Conservation (phyloP, 148 eudicot species). For the Suaeda aralocaspica region DNA sequence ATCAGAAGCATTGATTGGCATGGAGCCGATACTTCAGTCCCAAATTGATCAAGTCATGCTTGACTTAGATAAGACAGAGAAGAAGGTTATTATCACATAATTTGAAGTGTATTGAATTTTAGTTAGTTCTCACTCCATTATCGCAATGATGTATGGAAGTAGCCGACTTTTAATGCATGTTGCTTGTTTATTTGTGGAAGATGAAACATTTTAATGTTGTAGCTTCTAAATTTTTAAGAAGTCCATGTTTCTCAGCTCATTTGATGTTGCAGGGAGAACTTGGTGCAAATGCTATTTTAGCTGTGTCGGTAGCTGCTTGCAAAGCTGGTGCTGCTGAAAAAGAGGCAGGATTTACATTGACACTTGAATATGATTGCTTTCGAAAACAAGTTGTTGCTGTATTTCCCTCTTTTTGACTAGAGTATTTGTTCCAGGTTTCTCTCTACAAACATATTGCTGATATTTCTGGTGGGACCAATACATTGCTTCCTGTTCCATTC, state of each 20-base stretch:
- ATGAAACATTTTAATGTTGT: background rate
- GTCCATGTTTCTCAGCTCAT: slow-evolving; percentile 7
- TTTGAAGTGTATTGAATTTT: slow-evolving; percentile 1
- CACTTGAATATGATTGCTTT: slow-evolving; percentile 12
- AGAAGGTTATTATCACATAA: slow-evolving; percentile 54
- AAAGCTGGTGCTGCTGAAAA: slow-evolving; percentile 98
- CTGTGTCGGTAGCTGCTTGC: slow-evolving; percentile 98
- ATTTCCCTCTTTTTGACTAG: slow-evolving; percentile 9
- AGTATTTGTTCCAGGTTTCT: slow-evolving; percentile 57
- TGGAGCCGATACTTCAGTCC: slow-evolving; percentile 93
- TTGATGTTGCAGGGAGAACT: slow-evolving; percentile 72
- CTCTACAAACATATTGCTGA: slow-evolving; percentile 93
- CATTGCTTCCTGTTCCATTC: slow-evolving; percentile 78
- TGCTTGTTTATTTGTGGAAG: background rate
- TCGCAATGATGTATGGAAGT: background rate
- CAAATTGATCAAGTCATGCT: slow-evolving; percentile 98
- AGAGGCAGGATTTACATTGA: slow-evolving; percentile 46
- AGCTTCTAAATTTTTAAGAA: background rate
- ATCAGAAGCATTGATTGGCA: slow-evolving; percentile 92
- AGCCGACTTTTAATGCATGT: background rate
- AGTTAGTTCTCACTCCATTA: background rate
- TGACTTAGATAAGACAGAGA: slow-evolving; percentile 96
- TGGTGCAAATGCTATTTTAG: slow-evolving; percentile 92
- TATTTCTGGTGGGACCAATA: slow-evolving; percentile 65
- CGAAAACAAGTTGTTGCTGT: background rate